Base-by-base conservation (phyloP, 1,139 yeast species). In the Blastobotrys proliferans region DNA sequence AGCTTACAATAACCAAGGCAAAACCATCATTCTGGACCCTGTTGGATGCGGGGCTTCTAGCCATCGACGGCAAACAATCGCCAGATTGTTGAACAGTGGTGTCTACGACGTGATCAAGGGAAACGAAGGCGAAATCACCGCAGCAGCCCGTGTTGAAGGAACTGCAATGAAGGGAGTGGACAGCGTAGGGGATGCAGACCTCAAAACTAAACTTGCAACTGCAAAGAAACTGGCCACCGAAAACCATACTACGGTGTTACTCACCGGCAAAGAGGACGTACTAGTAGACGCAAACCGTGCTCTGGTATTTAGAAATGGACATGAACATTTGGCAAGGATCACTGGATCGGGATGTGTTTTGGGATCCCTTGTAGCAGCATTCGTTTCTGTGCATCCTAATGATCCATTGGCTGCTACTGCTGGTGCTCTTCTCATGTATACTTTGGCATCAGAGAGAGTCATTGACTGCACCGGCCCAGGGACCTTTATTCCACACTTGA, bases 271-370 rank as follows among this genome's bases (percentile, higher is more conserved):
- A 38, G 55, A 49, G 10, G 85, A 79, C 56, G 55, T 76, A 10
- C 58, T 77, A 6, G 73, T 67, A 3, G 73, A 72, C 50, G 68
- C 66, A 1, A 48, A 51, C 3, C 52, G 65, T 14, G 56, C 56
- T 1, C 56, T 56, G 8, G 52, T 62, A 2, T 61, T 79, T 3
- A 50, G 59, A 2, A 94, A 92, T 11, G 94, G 95, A 0, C 74
- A 80, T 51, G 63, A 68, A 16, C 57, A 81, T 35, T 81, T 88
- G 83, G 83, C 84, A 1, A 60, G 68, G 11, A 75, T 88, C n/a
- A 88, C 97, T 0, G 97, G 95, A 0, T 74, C 94, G 2, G 97
- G 97, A 0, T 90, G 97, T 52, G 76, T 92, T 0, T 67, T 87
- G 37, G 95, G 95, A 1, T 80, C 92, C 40, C 74, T 79, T 0